Percentiles rank a stretch among this genome's conserved stretches.
Evolutionary conservation across 768 basidiomycete species (phyloP).

Genomic region (Tylopilus vinaceipallidus): DNA sequence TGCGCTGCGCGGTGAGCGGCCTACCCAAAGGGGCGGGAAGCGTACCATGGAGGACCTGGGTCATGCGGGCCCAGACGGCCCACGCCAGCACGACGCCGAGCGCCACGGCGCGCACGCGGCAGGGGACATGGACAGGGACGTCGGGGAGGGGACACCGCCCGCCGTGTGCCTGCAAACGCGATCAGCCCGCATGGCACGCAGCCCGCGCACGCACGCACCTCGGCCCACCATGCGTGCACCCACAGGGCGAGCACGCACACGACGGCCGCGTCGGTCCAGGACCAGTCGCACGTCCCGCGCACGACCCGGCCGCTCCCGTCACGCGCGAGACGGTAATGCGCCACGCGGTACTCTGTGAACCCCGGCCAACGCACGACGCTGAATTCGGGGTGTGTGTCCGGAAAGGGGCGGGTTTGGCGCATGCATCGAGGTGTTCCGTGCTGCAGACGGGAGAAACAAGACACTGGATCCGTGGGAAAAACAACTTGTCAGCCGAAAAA

Average conservation of each 20-base stretch:
- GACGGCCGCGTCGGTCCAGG: conserved; percentile 38
- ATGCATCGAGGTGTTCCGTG: no score
- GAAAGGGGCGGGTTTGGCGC: conserved; percentile 37
- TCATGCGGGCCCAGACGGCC: conserved; percentile 37
- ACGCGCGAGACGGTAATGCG: conserved; percentile 47
- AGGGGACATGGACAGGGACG: background rate
- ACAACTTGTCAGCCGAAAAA: no score
- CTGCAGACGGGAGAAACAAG: no score
- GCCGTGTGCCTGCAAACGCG: background rate
- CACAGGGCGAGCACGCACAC: background rate
- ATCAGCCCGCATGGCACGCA: background rate
- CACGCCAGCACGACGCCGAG: conserved; percentile 16
- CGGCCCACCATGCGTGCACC: background rate
- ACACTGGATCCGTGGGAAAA: no score
- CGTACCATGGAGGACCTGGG: conserved; percentile 49
- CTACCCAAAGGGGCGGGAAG: no score
- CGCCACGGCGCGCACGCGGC: background rate
- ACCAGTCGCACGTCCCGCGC: conserved; percentile 30
- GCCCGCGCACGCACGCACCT: background rate
- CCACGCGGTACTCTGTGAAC: conserved; percentile 60
- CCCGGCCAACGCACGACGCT: conserved; percentile 43
- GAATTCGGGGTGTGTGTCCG: conserved; percentile 49
- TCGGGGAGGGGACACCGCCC: background rate
- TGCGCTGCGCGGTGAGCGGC: background rate
- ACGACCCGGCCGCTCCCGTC: conserved; percentile 39